Percentiles rank a stretch among this genome's conserved stretches.
These are phyloP conservation scores for Cryptosporidium ryanae DNA, from an alignment of 169 alveolate genomes.

Conservation along the genomic window DNA sequence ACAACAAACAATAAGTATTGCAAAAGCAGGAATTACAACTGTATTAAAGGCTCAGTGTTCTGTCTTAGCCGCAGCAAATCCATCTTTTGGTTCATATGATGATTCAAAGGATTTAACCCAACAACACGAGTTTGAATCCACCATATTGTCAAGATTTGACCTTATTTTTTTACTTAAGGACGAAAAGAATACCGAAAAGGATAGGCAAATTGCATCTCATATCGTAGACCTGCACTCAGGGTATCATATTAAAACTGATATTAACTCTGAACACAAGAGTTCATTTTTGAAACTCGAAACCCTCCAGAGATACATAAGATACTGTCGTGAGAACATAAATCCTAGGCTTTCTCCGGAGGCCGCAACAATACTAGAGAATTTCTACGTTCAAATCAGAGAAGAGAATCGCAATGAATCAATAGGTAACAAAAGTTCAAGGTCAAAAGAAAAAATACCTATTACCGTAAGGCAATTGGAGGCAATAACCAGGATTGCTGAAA, in stretches of 20 bases:
- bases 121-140: slow-evolving; percentile 97
- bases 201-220: slow-evolving; percentile 91
- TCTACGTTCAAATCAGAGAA: slow-evolving; percentile 94
- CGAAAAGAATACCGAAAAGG: slow-evolving; percentile 93
- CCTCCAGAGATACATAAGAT: slow-evolving; percentile 89
- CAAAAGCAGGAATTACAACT: slow-evolving; percentile 99
- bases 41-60: slow-evolving; percentile 95
- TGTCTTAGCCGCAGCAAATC: slow-evolving; percentile 99
- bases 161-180: slow-evolving; percentile 96
- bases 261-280: slow-evolving; percentile 33
- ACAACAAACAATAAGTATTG: slow-evolving; percentile 98
- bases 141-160: slow-evolving; percentile 97
- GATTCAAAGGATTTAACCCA: slow-evolving; percentile 96
- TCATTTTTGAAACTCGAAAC: slow-evolving; percentile 82
- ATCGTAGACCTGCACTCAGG: slow-evolving; percentile 87
- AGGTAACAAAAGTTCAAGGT: slow-evolving; percentile 51
- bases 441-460: slow-evolving; percentile 91
- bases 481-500: slow-evolving; percentile 95
- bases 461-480: slow-evolving; percentile 99
- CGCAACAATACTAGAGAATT: slow-evolving; percentile 92
- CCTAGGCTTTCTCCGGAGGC: slow-evolving; percentile 97
- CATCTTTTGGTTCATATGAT: slow-evolving; percentile 97
- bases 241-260: not conserved
- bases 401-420: slow-evolving; percentile 84
- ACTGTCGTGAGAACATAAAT: slow-evolving; percentile 87